Base-by-base conservation (phyloP, 2,329 filamentous ascomycete species). In the Scedosporium boydii region DNA sequence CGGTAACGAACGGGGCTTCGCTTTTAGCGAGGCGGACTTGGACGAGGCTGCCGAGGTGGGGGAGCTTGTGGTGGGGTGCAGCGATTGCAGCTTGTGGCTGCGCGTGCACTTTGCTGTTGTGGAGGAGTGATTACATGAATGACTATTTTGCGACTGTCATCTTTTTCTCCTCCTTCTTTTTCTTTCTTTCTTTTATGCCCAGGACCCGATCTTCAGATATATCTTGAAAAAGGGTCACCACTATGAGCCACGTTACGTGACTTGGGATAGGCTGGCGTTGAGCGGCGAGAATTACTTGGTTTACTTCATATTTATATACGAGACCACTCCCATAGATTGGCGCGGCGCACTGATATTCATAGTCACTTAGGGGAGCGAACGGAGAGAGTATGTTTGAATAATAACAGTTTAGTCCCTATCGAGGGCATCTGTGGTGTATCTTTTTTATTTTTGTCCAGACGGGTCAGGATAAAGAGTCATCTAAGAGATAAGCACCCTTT, bases 81-180 rank as follows among this genome's bases (percentile, higher is more conserved):
- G 78, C 62, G 86, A 87, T 67, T 89, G 86, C 66, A 88, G 86
- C 69, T 74, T 89, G 56, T 88, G 85, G 85, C 71, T 88, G 60
- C 80, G 81, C 62, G 84, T 89, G 44, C 78, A 85, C 59, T 89
- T 88, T 75, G 83, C 82, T 7, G 77, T 86, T 14, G 72, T 84
- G 29, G 80, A 74, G 27, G 73, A 71, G 9, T 59, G 56, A 61
- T 23, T 29, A 29, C 3, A 46, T 63, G 18, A 23, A 23, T 23
- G 18, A 26, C 3, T 16, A 18, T 21, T 38, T 38, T 34, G 27
- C 27, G 27, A 9, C 9, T 34, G 6, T 9, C 9, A 9, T 34
- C 6, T 9, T 14, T 10, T 38, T 38, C 10, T 38, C 6, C 27
- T 29, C 27, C 6, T 29, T 29, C 4, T 34, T 34, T 34, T 34